Conservation (phyloP, 2,329 filamentous ascomycete genomes). For the Drechslerella coelobrocha region DNA sequence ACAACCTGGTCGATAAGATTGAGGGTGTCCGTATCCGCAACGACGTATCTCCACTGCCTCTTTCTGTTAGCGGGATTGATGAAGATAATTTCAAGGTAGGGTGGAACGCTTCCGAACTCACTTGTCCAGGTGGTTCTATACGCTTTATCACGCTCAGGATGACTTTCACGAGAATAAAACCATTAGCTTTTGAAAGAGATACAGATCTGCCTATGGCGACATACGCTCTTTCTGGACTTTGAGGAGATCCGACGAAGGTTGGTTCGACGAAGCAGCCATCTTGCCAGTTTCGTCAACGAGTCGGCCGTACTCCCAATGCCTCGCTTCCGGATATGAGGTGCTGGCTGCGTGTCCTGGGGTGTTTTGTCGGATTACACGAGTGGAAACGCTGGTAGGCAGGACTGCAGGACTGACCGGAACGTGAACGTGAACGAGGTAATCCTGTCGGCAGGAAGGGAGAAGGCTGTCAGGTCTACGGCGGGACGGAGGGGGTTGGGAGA, state of each 20-base stretch:
- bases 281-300: conserved; percentile 17
- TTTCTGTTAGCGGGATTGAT: conserved; percentile 3
- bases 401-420: too few species aligned
- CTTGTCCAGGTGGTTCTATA: conserved; percentile 30
- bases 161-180: conserved; percentile 7
- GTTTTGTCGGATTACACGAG: too few species aligned
- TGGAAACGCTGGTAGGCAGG: too few species aligned
- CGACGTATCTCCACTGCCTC: conserved; percentile 89
- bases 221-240: conserved; percentile 42
- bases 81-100: background rate
- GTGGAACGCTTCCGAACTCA: conserved; percentile 18
- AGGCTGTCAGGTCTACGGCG: conserved; percentile 11
- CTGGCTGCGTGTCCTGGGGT: background rate
- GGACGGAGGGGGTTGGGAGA: conserved; percentile 22
- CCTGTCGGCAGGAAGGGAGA: conserved; percentile 1
- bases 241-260: conserved; percentile 26
- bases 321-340: conserved; percentile 16
- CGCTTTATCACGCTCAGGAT: conserved; percentile 33
- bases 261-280: conserved; percentile 27
- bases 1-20: conserved; percentile 89
- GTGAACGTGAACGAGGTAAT: conserved; percentile 9
- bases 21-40: conserved; percentile 82
- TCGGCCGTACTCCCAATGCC: background rate
- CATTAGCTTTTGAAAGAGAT: conserved; percentile 1
- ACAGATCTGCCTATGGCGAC: background rate